Evolutionary conservation across 208 protist genomes (phyloP).

Genomic region (Ichthyophonus hoferi): DNA sequence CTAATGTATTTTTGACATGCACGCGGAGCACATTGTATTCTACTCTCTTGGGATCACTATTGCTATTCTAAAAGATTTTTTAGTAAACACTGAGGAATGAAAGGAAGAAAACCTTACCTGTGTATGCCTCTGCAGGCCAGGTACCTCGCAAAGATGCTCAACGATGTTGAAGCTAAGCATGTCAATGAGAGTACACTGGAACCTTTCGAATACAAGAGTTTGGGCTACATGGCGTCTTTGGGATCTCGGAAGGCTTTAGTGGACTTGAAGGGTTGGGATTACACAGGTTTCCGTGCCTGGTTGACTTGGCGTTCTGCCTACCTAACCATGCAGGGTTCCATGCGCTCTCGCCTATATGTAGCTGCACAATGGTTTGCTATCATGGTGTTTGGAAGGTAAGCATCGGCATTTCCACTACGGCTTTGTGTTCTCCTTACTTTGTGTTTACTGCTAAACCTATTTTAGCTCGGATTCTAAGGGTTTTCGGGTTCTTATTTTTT

Average conservation of each 20-base stretch:
- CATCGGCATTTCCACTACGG: background rate
- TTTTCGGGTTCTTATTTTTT: background rate
- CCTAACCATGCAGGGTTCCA: conserved; percentile 25
- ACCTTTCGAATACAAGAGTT: background rate
- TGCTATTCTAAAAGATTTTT: too few relatives aligned
- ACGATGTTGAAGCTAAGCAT: background rate
- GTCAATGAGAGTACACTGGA: background rate
- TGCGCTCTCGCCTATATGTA: conserved; percentile 22
- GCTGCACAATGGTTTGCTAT: conserved; percentile 35
- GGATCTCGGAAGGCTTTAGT: background rate
- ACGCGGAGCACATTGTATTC: too few relatives aligned
- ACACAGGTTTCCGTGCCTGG: conserved; percentile 22
- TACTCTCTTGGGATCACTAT: too few relatives aligned
- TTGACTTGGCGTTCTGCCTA: conserved; percentile 32
- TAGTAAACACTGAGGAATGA: too few relatives aligned
- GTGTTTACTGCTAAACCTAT: background rate
- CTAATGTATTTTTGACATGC: too few relatives aligned
- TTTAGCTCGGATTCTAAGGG: background rate
- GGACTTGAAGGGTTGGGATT: background rate
- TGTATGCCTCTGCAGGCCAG: background rate
- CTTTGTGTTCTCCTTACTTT: background rate
- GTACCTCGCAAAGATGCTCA: conserved; percentile 8
- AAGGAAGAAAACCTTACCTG: too few relatives aligned
- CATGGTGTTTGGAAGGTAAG: conserved; percentile 29
- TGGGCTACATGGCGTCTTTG: background rate